phyloP scores from a whole-genome alignment of 768 basidiomycete species.

The Termitomyces sp. region DNA sequence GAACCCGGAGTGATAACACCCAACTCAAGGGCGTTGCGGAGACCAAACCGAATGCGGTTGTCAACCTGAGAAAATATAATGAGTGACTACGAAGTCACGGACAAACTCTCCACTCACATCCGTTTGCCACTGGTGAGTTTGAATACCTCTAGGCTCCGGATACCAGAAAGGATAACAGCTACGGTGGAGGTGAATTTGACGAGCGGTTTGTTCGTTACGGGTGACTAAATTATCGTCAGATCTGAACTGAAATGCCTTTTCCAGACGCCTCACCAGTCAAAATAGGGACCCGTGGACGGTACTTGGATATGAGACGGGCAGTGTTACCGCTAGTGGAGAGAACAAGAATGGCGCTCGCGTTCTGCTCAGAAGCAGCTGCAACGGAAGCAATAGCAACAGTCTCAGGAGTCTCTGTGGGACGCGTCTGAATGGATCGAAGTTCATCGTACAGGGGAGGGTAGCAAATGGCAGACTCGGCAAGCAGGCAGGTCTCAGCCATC shows the following conservation, averaged over 20 bases:
- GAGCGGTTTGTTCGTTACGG: slow-evolving; percentile 90
- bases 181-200: slow-evolving; percentile 95
- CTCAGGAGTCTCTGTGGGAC: slow-evolving; percentile 92
- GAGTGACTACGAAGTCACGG: slow-evolving; percentile 1
- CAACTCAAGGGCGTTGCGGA: slow-evolving; percentile 76
- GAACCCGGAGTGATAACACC: slow-evolving; percentile 85
- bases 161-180: slow-evolving; percentile 98
- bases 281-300: slow-evolving; percentile 89
- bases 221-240: slow-evolving; percentile 55
- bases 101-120: slow-evolving; percentile 54
- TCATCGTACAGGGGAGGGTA: slow-evolving; percentile 94
- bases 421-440: slow-evolving; percentile 67
- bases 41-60: slow-evolving; percentile 85
- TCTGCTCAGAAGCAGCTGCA: slow-evolving; percentile 91
- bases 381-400: slow-evolving; percentile 96
- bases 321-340: slow-evolving; percentile 96
- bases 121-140: slow-evolving; percentile 90
- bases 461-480: slow-evolving; percentile 94
- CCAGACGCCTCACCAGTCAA: slow-evolving; percentile 65
- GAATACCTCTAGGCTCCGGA: slow-evolving; percentile 86
- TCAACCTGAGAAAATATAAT: slow-evolving; percentile 52
- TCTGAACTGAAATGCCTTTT: not conserved
- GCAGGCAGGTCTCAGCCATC: slow-evolving; percentile 99
- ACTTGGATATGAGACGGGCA: slow-evolving; percentile 93
- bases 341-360: slow-evolving; percentile 91